A percentile compares a stretch with the other conserved stretches of the same genome.
phyloP scores from a whole-genome alignment of 306 rosid species.

The Oxytropis ochrocephala region DNA sequence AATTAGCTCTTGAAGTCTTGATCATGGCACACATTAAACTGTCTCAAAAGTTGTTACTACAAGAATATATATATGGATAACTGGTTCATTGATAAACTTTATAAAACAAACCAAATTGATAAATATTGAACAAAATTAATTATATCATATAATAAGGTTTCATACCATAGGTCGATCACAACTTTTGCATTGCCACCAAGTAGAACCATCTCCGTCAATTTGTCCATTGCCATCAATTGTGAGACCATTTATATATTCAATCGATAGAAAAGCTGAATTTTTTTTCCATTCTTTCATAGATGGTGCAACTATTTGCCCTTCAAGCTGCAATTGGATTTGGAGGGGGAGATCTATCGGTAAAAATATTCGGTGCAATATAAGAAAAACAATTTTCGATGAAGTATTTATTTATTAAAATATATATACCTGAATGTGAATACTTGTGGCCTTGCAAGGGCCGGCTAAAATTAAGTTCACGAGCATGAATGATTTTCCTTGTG shows the following conservation, averaged over 20 bases:
- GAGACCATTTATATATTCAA: neutral
- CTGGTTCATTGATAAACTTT: too few relatives aligned
- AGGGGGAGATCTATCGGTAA: neutral
- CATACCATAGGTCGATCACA: neutral
- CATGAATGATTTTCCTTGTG: neutral
- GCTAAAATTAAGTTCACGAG: neutral
- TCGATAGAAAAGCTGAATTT: neutral
- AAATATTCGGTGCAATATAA: neutral
- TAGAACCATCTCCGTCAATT: neutral
- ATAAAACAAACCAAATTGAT: too few relatives aligned
- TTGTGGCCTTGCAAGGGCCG: neutral
- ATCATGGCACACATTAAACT: too few relatives aligned
- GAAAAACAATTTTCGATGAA: neutral
- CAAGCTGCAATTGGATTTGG: neutral
- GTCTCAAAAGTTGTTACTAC: too few relatives aligned
- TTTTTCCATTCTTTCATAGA: neutral
- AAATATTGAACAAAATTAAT: too few relatives aligned
- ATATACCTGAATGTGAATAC: constrained; percentile 13
- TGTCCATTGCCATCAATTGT: neutral
- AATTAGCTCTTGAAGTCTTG: too few relatives aligned
- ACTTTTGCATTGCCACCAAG: constrained; percentile 16
- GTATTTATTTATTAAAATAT: neutral
- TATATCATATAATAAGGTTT: too few relatives aligned
- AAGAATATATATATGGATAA: too few relatives aligned
- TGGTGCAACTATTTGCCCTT: constrained; percentile 11